Evolutionary conservation across 2,329 filamentous ascomycete species (phyloP).

Genomic region (Penicillium brevicompactum): DNA sequence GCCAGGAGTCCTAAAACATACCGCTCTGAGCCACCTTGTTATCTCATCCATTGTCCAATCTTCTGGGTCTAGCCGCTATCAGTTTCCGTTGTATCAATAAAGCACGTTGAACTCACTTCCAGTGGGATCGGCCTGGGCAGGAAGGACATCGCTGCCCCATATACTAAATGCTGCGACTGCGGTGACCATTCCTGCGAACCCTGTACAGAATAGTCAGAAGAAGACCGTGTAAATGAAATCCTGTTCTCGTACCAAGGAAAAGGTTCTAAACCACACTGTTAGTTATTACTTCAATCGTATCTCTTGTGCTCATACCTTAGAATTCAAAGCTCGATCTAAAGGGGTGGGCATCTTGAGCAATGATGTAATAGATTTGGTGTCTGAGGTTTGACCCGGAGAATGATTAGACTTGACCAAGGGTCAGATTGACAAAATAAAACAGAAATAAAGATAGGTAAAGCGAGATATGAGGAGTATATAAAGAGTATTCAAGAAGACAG

Average conservation of each 20-base stretch:
- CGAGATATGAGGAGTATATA: too few species aligned
- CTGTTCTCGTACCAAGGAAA: conserved; percentile 60
- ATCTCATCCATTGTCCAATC: conserved; percentile 81
- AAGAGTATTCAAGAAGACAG: conserved; percentile 4
- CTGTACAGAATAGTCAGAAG: conserved; percentile 48
- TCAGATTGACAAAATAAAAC: too few species aligned
- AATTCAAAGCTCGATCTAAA: conserved; percentile 69
- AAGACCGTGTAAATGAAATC: neutral
- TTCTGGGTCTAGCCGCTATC: conserved; percentile 55
- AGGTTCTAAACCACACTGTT: conserved; percentile 57
- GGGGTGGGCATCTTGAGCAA: conserved; percentile 63
- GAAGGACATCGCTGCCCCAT: conserved; percentile 84
- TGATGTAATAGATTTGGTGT: neutral
- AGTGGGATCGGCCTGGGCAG: conserved; percentile 71
- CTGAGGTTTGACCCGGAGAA: too few species aligned
- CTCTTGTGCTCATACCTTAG: conserved; percentile 57
- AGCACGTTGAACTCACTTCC: conserved; percentile 56
- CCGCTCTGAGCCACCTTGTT: conserved; percentile 75
- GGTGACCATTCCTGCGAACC: conserved; percentile 79
- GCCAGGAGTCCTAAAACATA: conserved; percentile 51
- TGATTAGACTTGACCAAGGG: too few species aligned
- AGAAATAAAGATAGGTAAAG: too few species aligned
- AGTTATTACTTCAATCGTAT: conserved; percentile 15
- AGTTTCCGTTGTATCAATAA: conserved; percentile 7
- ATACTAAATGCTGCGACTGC: conserved; percentile 82